Conservation (phyloP, 2,329 filamentous ascomycete species). For the Fusarium sterilihyphosum region DNA sequence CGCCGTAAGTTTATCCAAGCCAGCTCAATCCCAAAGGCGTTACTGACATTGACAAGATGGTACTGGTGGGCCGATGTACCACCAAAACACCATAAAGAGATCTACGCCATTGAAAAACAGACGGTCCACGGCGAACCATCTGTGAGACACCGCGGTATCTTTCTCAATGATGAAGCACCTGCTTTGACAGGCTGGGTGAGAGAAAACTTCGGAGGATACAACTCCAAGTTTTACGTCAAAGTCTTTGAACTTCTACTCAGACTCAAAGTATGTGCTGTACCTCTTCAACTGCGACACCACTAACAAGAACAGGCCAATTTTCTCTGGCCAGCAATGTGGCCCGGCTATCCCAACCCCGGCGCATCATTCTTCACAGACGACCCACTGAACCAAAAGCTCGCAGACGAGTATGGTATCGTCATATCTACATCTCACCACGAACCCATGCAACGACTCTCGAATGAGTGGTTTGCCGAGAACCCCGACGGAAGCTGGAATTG, state of each 20-base stretch:
- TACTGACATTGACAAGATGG: no score
- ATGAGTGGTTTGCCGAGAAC: constrained; percentile 25
- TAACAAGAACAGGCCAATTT: constrained; percentile 60
- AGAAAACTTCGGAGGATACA: constrained; percentile 60
- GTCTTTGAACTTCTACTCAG: constrained; percentile 66
- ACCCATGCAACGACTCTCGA: constrained; percentile 27
- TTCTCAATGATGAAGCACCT: constrained; percentile 65
- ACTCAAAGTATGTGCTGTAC: background rate
- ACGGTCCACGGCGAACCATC: constrained; percentile 58
- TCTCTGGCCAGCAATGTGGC: constrained; percentile 75
- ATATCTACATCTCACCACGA: constrained; percentile 32
- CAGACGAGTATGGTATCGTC: constrained; percentile 52
- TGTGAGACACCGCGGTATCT: constrained; percentile 69
- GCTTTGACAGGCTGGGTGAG: constrained; percentile 65
- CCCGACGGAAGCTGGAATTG: constrained; percentile 30
- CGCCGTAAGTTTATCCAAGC: no score
- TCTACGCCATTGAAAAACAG: constrained; percentile 2
- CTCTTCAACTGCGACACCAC: rapidly evolving
- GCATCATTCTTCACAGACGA: constrained; percentile 72
- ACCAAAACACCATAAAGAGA: background rate
- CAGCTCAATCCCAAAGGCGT: no score
- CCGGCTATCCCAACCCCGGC: constrained; percentile 56
- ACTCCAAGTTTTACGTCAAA: constrained; percentile 66
- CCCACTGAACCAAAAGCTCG: constrained; percentile 64
- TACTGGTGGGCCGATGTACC: constrained; percentile 39